Evolutionary conservation across 2,329 filamentous ascomycete species (phyloP), one percentile per base, ranked within the genome.

Genomic region (Sporothrix sp.): DNA sequence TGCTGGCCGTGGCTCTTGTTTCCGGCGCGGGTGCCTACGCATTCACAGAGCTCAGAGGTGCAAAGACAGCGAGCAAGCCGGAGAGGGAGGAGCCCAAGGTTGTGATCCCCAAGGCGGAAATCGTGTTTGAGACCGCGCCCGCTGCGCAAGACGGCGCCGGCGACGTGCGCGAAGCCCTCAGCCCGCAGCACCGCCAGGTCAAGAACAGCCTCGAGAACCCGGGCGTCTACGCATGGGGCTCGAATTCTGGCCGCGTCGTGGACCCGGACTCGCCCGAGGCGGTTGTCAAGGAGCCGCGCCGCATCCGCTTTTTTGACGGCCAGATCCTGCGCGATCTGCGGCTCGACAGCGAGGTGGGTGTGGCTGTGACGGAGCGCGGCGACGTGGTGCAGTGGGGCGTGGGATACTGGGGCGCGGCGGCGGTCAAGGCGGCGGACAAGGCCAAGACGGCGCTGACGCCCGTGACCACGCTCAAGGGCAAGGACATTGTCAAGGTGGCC

Each of bases 141-240:
- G 72, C 30, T 3, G 9, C 74, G 54, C 71, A 74, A 21, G 65
- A 69, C 1, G 82, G 80, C 7, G 80, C 80, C 57, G 86, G 90
- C 64, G 83, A 88, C 56, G 82, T 83, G 56, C 70, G 85, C 52
- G 85, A 89, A 50, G 67, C 85, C 52, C 80, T 95, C 58, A 91
- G 85, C 62, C 87, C 90, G 84, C 87, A 95, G 64, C 88, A 95
- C 67, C 69, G 87, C 6, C 91, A 96, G 69, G 85, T 95, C 52
- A 88, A 86, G 69, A 81, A 79, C 62, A 94, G 87, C 66, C 81
- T 77, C 75, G 79, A 81, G 66, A 82, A 86, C 54, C 91, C 93
- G 0, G 93, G 90, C 2, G 85, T 97, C 0, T 97, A 95, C 67
- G 81, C 85, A 5, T 98, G 93, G 91, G 93, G 93, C 0, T 88